Base-by-base conservation (phyloP, 176 grass and related monocot genomes). In the Oryza glumipatula region DNA sequence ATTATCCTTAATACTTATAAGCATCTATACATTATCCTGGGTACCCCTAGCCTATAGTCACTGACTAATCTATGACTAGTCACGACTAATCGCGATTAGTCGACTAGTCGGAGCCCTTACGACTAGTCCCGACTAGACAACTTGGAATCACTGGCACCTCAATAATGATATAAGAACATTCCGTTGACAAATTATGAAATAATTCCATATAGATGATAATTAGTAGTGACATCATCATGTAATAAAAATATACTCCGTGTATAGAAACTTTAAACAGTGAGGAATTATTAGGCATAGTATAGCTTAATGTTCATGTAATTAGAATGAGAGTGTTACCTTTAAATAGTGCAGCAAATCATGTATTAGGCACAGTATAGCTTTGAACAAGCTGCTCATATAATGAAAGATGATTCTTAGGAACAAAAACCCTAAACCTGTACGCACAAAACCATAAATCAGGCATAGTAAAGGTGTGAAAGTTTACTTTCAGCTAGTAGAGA, bases 391-490 rank as follows among this genome's bases (percentile, higher is more conserved):
- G 88, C 81, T 92, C 93, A n/a, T 99, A 99, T 79, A 92, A 82
- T 12, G 80, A 74, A 68, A 90, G 87, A 92, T 91, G 88, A 68
- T 94, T 95, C 83, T 83, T 74, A 46, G 93, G 86, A 89, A 98
- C 91, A 85, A 95, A 98, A 84, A 95, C 87, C 80, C 87, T 98
- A 89, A 98, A 95, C 87, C 95, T 98, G 82, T 39, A 90, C 39
- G 39, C 28, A 84, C 26, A 14, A 65, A 65, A 89, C 74, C 36
- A 70, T 65, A 21, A 78, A 85, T 90, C 12, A 83, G 72, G 16
- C 76, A 89, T 85, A 88, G 67, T 28, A 86, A 49, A 83, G 36
- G 69, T 78, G 63, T 47, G 78, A 73, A 65, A 82, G 63, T 68
- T 46, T 15, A 43, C 6, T 58, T 11, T 76, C 45, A 68, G 63